phyloP scores from a whole-genome alignment of 495 filamentous ascomycete genomes.

The Neurospora africana region DNA sequence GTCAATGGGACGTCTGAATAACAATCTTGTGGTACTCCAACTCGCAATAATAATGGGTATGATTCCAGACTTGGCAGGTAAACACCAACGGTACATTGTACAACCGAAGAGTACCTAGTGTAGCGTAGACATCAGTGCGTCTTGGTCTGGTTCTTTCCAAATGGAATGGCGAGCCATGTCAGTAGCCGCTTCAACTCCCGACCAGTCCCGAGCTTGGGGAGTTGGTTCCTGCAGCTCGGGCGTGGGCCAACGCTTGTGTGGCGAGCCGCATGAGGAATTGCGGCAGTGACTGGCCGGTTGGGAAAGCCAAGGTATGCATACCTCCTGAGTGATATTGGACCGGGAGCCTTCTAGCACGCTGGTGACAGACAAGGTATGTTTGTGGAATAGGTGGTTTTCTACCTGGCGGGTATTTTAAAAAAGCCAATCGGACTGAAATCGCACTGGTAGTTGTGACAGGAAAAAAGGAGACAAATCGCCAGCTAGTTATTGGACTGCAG shows the following conservation, averaged over 20 bases:
- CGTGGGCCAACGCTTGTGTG: neutral
- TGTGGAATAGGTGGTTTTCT: neutral
- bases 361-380: rapidly evolving
- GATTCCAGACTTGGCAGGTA: neutral
- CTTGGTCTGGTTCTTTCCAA: neutral
- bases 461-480: neutral
- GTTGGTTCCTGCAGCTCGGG: neutral
- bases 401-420: neutral
- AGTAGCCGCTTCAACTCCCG: neutral
- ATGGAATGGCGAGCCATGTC: neutral
- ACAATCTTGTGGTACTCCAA: neutral
- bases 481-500: neutral
- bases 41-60: neutral
- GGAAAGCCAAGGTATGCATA: neutral
- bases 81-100: neutral
- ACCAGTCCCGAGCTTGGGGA: neutral
- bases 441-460: neutral
- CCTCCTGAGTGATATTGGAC: neutral
- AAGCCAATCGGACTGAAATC: neutral
- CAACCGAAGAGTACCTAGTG: neutral
- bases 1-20: neutral
- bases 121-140: neutral
- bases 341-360: neutral
- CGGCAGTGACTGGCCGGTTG: neutral
- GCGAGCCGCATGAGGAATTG: neutral